phyloP scores from a whole-genome alignment of 768 basidiomycete genomes.

The Termitomyces sp. region DNA sequence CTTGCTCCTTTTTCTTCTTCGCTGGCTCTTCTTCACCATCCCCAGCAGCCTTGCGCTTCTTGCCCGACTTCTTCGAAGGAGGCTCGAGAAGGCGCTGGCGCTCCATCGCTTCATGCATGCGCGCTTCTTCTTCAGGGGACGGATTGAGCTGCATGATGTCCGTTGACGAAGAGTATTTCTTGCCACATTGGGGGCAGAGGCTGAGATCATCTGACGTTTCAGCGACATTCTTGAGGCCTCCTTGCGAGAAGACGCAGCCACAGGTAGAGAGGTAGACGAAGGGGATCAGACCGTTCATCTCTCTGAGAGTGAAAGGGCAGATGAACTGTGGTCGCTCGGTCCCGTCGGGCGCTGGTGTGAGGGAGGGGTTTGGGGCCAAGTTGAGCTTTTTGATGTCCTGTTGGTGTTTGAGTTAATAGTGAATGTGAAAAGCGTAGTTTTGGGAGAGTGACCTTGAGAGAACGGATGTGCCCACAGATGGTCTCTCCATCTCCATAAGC shows the following conservation, averaged over 20 bases:
- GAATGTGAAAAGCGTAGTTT: not conserved
- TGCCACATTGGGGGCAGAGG: slow-evolving; percentile 75
- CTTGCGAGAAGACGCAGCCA: slow-evolving; percentile 89
- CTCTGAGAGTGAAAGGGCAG: slow-evolving; percentile 89
- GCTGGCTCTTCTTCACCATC: slow-evolving; percentile 33
- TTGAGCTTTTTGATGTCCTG: slow-evolving; percentile 86
- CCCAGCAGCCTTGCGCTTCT: slow-evolving; percentile 48
- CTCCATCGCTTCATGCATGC: slow-evolving; percentile 55
- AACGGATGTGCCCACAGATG: slow-evolving; percentile 61
- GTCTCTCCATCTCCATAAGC: slow-evolving; percentile 88
- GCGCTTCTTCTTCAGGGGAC: slow-evolving; percentile 56
- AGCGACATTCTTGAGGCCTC: slow-evolving; percentile 69
- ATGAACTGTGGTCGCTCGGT: slow-evolving; percentile 69
- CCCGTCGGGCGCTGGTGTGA: slow-evolving; percentile 35
- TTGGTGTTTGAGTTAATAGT: not conserved
- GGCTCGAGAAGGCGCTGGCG: slow-evolving; percentile 52
- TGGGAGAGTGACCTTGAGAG: slow-evolving; percentile 63
- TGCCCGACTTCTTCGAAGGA: slow-evolving; percentile 44
- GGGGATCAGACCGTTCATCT: slow-evolving; percentile 89
- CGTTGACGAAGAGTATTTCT: slow-evolving; percentile 54
- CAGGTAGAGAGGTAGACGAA: slow-evolving; percentile 87
- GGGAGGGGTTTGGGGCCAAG: slow-evolving; percentile 70
- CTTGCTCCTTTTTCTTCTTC: slow-evolving; percentile 42
- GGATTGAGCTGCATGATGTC: slow-evolving; percentile 74
- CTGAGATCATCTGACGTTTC: slow-evolving; percentile 34